These are phyloP conservation scores for Alnus rubra DNA, from an alignment of 306 rosid species.

Conservation along the genomic window DNA sequence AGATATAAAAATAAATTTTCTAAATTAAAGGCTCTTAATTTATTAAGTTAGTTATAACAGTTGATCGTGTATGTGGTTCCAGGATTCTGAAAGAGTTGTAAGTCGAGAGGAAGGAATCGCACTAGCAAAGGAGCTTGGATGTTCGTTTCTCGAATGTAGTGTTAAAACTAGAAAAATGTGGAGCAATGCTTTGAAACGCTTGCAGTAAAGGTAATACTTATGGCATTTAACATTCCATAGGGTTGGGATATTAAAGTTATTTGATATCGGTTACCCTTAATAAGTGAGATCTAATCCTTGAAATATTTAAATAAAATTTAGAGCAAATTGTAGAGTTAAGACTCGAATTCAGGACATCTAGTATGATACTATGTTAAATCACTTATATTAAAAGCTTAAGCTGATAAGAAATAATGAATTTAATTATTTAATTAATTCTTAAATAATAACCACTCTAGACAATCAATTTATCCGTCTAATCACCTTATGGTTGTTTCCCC, in stretches of 20 bases:
- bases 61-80: constrained; percentile 13
- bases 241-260: neutral
- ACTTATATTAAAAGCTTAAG: neutral
- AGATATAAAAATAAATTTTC: neutral
- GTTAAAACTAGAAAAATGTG: constrained; percentile 89
- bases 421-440: no score
- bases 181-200: constrained; percentile 83
- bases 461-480: neutral
- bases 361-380: no score
- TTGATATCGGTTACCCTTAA: no score
- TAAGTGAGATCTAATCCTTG: no score
- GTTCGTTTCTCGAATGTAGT: constrained; percentile 85
- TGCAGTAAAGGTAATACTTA: constrained; percentile 64
- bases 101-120: constrained; percentile 85
- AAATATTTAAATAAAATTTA: no score
- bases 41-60: neutral
- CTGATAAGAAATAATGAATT: no score
- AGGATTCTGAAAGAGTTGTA: constrained; percentile 86
- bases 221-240: neutral
- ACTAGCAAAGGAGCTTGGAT: constrained; percentile 78
- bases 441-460: neutral
- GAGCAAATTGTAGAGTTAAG: no score
- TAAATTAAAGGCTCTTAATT: neutral
- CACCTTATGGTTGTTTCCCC: neutral
- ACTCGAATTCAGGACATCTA: no score